Percentiles rank a stretch among this genome's conserved stretches.
phyloP scores from a whole-genome alignment of 2,329 filamentous ascomycete species.

The Scedosporium dehoogii region DNA sequence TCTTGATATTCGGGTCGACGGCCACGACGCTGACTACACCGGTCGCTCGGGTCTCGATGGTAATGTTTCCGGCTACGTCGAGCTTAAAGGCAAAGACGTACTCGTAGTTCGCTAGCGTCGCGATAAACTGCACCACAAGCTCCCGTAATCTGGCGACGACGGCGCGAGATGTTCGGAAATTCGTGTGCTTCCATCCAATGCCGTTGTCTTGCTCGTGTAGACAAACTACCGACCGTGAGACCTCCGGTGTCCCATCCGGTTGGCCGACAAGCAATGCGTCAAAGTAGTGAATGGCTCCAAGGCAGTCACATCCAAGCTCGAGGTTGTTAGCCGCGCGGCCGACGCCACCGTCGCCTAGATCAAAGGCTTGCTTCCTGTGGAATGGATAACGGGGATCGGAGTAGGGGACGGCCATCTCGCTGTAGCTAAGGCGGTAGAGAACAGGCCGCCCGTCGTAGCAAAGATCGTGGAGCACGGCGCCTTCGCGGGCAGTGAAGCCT shows the following conservation, averaged over 20 bases:
- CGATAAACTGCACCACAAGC: slow-evolving; percentile 58
- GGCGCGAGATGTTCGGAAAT: slow-evolving; percentile 53
- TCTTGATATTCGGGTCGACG: slow-evolving; percentile 43
- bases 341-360: slow-evolving; percentile 60
- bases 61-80: slow-evolving; percentile 51
- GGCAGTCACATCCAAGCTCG: slow-evolving; percentile 57
- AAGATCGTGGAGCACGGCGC: slow-evolving; percentile 60
- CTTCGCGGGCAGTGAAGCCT: slow-evolving; percentile 60
- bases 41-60: slow-evolving; percentile 54
- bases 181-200: slow-evolving; percentile 63
- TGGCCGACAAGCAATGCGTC: slow-evolving; percentile 41
- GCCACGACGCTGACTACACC: slow-evolving; percentile 54
- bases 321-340: slow-evolving; percentile 61
- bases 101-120: slow-evolving; percentile 63
- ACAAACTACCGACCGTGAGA: slow-evolving; percentile 51
- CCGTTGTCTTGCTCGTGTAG: slow-evolving; percentile 64
- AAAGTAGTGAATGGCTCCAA: slow-evolving; percentile 58
- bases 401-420: slow-evolving; percentile 63
- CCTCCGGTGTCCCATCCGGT: slow-evolving; percentile 40
- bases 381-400: slow-evolving; percentile 55
- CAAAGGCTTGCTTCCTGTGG: slow-evolving; percentile 62
- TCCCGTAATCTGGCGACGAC: slow-evolving; percentile 51
- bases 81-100: slow-evolving; percentile 47
- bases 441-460: slow-evolving; percentile 56
- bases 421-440: slow-evolving; percentile 56